Conservation (phyloP, 129 eudicot species). For the Centella asiatica region DNA sequence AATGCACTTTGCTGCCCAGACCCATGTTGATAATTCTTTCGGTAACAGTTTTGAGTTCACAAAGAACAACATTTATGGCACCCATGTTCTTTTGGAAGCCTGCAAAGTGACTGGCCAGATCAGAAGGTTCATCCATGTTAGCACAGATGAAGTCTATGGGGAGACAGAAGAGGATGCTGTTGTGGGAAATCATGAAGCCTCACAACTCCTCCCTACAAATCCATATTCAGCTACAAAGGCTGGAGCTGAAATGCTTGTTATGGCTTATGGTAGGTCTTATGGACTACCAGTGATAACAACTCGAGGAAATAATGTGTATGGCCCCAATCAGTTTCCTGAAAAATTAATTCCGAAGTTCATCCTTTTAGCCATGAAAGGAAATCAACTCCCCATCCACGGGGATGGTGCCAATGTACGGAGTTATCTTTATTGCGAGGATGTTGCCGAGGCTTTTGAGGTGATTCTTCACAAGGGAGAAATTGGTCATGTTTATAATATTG, state of each 20-base stretch:
- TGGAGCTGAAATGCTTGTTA: slow-evolving; percentile 99
- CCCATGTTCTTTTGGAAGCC: slow-evolving; percentile 95
- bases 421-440: slow-evolving; percentile 96
- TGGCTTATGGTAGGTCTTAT: slow-evolving; percentile 97
- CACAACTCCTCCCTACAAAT: slow-evolving; percentile 95
- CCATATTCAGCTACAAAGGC: slow-evolving; percentile 97
- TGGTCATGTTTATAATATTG: slow-evolving; percentile 95
- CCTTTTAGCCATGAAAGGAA: slow-evolving; percentile 85
- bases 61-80: slow-evolving; percentile 93
- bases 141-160: slow-evolving; percentile 98
- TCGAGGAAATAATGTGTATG: slow-evolving; percentile 92
- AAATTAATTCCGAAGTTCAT: slow-evolving; percentile 88
- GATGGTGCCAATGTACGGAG: slow-evolving; percentile 96
- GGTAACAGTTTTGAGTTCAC: slow-evolving; percentile 98
- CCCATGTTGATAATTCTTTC: slow-evolving; percentile 95
- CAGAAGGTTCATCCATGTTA: slow-evolving; percentile 83
- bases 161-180: slow-evolving; percentile 98
- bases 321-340: slow-evolving; percentile 94
- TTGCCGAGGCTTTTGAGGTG: slow-evolving; percentile 96
- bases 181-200: slow-evolving; percentile 97
- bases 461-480: slow-evolving; percentile 93
- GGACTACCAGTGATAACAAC: slow-evolving; percentile 95
- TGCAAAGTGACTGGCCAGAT: slow-evolving; percentile 99
- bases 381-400: slow-evolving; percentile 86
- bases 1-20: slow-evolving; percentile 99